Conservation (phyloP, 768 basidiomycete genomes). For the Pulveroboletus sp. region DNA sequence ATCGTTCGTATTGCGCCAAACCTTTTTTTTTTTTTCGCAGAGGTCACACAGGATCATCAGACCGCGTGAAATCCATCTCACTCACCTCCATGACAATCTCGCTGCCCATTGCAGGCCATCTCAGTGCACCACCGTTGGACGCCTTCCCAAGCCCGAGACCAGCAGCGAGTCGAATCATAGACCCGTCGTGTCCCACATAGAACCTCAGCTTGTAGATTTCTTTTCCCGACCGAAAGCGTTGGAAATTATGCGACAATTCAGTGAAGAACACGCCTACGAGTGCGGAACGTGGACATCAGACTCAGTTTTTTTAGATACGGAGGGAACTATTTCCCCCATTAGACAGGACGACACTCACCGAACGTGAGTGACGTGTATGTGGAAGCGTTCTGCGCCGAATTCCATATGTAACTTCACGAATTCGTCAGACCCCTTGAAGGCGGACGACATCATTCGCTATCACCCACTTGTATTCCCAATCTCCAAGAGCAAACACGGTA, state of each 20-base stretch:
- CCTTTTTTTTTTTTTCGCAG: slow-evolving; percentile 29
- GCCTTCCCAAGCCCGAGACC: slow-evolving; percentile 37
- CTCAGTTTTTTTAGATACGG: not conserved
- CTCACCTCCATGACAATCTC: slow-evolving; percentile 45
- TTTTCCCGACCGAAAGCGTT: slow-evolving; percentile 28
- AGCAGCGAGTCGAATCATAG: slow-evolving; percentile 38
- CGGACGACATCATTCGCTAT: not conserved
- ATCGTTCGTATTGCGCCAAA: slow-evolving; percentile 32
- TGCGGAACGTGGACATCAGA: not conserved
- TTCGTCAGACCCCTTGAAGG: not conserved
- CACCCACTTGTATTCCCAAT: slow-evolving; percentile 55
- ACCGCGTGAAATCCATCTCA: not conserved
- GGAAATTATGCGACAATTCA: slow-evolving; percentile 40
- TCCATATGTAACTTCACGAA: slow-evolving; percentile 44
- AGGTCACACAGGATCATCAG: not conserved
- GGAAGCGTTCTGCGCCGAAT: slow-evolving; percentile 40
- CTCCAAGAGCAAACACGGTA: slow-evolving; percentile 50
- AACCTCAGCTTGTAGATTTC: slow-evolving; percentile 36
- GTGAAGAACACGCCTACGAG: slow-evolving; percentile 40
- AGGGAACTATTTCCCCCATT: not conserved
- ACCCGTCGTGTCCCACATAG: slow-evolving; percentile 46
- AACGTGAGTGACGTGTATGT: slow-evolving; percentile 42
- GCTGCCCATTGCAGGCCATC: slow-evolving; percentile 47
- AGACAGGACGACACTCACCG: slow-evolving; percentile 24
- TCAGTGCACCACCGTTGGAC: slow-evolving; percentile 24